Conservation (phyloP, 176 grass and related monocot genomes). For the Musa itinerans region DNA sequence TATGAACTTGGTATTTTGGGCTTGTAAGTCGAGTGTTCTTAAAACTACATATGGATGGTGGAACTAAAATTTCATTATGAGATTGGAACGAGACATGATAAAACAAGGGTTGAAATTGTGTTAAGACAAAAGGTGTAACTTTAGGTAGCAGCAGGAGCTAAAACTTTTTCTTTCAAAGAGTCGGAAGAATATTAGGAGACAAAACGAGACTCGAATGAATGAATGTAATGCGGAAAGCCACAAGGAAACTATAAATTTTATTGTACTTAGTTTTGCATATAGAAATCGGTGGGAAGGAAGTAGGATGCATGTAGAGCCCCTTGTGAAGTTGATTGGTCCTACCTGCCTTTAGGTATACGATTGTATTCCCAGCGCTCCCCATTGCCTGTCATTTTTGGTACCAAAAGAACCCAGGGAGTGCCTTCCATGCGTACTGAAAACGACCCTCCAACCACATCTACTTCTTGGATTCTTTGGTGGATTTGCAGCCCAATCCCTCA, state of each 20-base stretch:
- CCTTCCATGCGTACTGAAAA: constrained; percentile 1
- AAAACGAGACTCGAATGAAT: not conserved
- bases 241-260: not conserved
- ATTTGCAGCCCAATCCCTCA: not conserved
- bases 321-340: not conserved
- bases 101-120: too few species aligned
- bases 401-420: not conserved
- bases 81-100: not conserved
- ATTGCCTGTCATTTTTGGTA: not conserved
- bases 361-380: not conserved
- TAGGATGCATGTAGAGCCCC: not conserved
- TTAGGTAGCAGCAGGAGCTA: not conserved
- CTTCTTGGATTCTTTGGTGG: constrained; percentile 1
- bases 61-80: not conserved
- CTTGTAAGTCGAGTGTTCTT: not conserved
- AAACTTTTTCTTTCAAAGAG: not conserved
- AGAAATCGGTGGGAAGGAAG: not conserved
- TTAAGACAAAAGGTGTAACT: not conserved
- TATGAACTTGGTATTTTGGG: not conserved
- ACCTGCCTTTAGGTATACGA: not conserved
- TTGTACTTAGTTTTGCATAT: not conserved
- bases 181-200: not conserved
- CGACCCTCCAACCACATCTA: not conserved
- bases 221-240: not conserved
- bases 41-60: not conserved